These are phyloP conservation scores for Nicotiana noctiflora DNA, from an alignment of 257 asterid genomes.

Conservation along the genomic window DNA sequence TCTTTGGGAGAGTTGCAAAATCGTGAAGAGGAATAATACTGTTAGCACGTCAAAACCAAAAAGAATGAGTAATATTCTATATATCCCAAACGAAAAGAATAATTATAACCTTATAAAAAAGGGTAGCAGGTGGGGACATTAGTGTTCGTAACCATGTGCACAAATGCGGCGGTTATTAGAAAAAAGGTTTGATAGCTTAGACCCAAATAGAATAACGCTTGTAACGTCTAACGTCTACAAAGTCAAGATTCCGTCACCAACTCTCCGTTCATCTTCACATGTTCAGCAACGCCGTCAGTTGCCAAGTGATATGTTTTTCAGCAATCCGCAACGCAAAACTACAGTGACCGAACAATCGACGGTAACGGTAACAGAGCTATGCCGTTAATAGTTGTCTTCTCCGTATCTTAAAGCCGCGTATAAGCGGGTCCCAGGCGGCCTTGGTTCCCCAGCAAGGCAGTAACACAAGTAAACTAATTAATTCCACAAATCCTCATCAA, in stretches of 20 bases:
- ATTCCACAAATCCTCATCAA: no score
- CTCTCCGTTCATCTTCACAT: not conserved
- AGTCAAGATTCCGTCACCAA: slow-evolving; percentile 21
- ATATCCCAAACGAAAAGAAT: not conserved
- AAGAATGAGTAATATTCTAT: not conserved
- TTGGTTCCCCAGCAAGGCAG: slow-evolving; percentile 35
- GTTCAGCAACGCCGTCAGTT: slow-evolving; percentile 28
- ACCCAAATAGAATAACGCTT: not conserved
- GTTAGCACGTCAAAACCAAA: not conserved
- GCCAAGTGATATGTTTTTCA: no score
- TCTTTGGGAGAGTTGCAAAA: no score
- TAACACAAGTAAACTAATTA: not conserved
- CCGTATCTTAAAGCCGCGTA: slow-evolving; percentile 39
- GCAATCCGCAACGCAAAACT: not conserved
- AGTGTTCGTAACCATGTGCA: slow-evolving; percentile 37
- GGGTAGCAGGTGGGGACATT: slow-evolving; percentile 24
- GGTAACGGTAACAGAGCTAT: not conserved
- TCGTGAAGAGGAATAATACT: no score
- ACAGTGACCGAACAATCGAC: not conserved
- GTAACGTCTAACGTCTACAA: slow-evolving; percentile 5
- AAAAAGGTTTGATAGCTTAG: slow-evolving; percentile 9
- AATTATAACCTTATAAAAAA: not conserved
- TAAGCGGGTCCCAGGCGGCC: slow-evolving; percentile 33
- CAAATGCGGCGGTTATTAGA: slow-evolving; percentile 26
- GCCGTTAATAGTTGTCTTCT: not conserved